Base-by-base conservation (phyloP, 2,329 filamentous ascomycete species). In the Phaeosphaeriaceae sp. region DNA sequence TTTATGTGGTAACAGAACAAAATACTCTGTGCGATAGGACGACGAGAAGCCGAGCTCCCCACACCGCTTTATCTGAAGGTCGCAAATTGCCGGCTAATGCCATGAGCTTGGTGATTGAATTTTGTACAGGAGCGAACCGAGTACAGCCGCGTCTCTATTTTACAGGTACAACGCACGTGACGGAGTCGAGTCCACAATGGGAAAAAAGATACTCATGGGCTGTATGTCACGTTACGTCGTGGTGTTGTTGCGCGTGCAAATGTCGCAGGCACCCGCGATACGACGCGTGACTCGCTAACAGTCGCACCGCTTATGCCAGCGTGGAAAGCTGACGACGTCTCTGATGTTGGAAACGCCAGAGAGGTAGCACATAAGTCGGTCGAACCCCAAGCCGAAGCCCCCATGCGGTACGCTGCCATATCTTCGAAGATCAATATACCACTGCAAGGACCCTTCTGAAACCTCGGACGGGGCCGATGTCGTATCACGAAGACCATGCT, bases 351-450 rank as follows among this genome's bases (percentile, higher is more conserved):
- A 85, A 42, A 94, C 88, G 10, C 93, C 93, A 30, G 90, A 87
- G 55, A 97, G 83, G 79, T 97, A 97, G 72, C 90, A 89, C 68
- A 97, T 79, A 63, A 97, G 84, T 55, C 94, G 87, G 82, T 97
- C 94, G 74, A 97, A 96, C 9, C 94, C 94, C 56, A 97, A 78
- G 2, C 94, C 94, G 74, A 97, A 97, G 0, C 94, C 94, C 44
- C 94, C 94, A 71, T 97, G 94, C 35, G 93, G 93, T 56, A 93
- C 92, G 67, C 90, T 94, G n/a, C 94, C 94, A 86, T 93, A 97
- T 66, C 90, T 89, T 60, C 94, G 88, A 60, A 97, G 84, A 76
- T 97, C 93, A 23, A 92, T 82, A 75, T 97, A 97, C 94, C 94
- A 97, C 66, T 90, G 86, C 55, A 97, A 78, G 28, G 73, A 72